phyloP scores from a whole-genome alignment of 2,329 filamentous ascomycete genomes.

The Zymoseptoria tritici region DNA sequence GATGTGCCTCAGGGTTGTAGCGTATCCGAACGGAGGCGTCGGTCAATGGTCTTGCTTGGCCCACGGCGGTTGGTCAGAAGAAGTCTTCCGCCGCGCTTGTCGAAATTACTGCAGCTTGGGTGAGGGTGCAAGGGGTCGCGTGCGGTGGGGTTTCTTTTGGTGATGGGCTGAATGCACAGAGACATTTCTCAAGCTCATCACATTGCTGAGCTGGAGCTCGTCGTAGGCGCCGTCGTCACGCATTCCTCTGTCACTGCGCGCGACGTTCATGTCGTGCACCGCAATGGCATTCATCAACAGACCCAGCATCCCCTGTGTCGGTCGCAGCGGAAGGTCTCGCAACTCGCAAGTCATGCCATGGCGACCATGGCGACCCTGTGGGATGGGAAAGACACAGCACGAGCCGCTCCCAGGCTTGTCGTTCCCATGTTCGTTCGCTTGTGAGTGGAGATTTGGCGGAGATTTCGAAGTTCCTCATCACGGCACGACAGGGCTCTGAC shows the following conservation, averaged over 20 bases:
- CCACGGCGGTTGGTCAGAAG: not conserved
- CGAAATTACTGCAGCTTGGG: not conserved
- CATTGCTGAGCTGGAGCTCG: not conserved
- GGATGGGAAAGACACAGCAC: too few relatives aligned
- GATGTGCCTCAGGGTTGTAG: slow-evolving; percentile 5
- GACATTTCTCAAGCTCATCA: not conserved
- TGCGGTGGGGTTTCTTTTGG: not conserved
- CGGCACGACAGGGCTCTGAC: not conserved
- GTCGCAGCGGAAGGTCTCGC: not conserved
- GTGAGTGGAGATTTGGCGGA: not conserved
- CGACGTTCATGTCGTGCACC: not conserved
- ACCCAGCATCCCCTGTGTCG: not conserved
- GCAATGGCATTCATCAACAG: not conserved
- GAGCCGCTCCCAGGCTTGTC: not conserved
- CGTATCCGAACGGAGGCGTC: slow-evolving; percentile 7
- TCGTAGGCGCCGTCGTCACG: not conserved
- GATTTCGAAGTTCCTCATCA: not conserved
- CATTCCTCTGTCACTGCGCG: not conserved
- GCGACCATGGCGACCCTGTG: not conserved
- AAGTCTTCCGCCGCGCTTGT: slow-evolving; percentile 6
- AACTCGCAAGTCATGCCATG: not conserved
- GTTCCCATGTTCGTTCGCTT: not conserved
- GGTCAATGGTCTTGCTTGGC: not conserved
- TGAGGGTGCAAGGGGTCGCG: not conserved
- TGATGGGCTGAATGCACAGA: not conserved